These are phyloP conservation scores for Phytophthora tentaculata DNA, from an alignment of 352 stramenopile genomes.

Conservation along the genomic window DNA sequence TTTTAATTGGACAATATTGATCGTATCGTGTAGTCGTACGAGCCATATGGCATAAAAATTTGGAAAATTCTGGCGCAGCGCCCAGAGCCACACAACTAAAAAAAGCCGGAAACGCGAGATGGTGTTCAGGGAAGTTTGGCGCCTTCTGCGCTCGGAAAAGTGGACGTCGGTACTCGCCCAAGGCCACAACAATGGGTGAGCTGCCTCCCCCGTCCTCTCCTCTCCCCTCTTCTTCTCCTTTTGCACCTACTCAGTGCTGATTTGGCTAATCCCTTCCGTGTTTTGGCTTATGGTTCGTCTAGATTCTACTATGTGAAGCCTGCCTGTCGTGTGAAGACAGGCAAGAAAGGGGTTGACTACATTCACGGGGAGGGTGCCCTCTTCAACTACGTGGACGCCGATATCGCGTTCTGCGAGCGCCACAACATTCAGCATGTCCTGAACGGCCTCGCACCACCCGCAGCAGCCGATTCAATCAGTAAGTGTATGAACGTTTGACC, in stretches of 20 bases:
- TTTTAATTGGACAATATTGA: neutral
- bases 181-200: neutral
- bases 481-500: too few species aligned
- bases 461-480: too few species aligned
- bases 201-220: too few species aligned
- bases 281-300: neutral
- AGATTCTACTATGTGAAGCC: neutral
- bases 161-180: neutral
- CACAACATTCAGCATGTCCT: too few species aligned
- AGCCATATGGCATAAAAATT: neutral
- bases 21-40: neutral
- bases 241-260: neutral
- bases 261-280: neutral
- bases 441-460: too few species aligned
- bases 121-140: conserved; percentile 1
- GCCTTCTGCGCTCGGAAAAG: conserved; percentile 1
- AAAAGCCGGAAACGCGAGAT: neutral
- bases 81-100: neutral
- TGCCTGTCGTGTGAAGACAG: neutral
- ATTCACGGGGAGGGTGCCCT: neutral
- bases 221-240: neutral
- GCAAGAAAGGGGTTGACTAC: neutral
- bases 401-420: too few species aligned
- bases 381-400: neutral
- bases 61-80: neutral